A percentile compares a stretch with the other conserved stretches of the same genome.
Evolutionary conservation across 768 basidiomycete genomes (phyloP).

Genomic region (Calvatia gigantea): DNA sequence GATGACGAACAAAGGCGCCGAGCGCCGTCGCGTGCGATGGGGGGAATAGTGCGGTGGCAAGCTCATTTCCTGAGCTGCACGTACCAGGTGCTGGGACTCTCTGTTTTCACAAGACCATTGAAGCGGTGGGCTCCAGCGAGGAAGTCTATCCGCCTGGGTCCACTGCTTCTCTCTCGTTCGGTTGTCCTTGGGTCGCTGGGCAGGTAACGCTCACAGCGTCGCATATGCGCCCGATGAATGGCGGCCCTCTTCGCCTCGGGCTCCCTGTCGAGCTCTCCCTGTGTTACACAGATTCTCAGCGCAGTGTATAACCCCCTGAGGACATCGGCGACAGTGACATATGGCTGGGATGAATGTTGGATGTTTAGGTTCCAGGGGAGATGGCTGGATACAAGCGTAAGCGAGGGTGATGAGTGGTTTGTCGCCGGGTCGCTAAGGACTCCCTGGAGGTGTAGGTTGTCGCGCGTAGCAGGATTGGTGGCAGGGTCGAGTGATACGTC

Average conservation of each 20-base stretch:
- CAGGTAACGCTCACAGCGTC: not conserved
- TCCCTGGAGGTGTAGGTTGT: not conserved
- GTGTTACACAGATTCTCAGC: not conserved
- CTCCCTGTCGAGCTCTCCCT: not conserved
- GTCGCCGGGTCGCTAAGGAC: not conserved
- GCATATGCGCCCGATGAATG: not conserved
- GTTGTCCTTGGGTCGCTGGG: not conserved
- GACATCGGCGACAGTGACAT: not conserved
- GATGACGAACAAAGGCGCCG: too few species aligned
- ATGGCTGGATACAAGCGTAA: constrained; percentile 3
- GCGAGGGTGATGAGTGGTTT: too few species aligned
- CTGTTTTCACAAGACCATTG: not conserved
- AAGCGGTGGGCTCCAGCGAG: constrained; percentile 1
- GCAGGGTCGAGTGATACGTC: not conserved
- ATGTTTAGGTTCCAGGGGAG: constrained; percentile 6
- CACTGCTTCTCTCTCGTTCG: not conserved
- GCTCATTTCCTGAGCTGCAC: not conserved
- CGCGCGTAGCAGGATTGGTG: not conserved
- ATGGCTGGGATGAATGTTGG: not conserved
- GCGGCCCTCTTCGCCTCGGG: not conserved
- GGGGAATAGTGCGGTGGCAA: not conserved
- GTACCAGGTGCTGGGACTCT: not conserved
- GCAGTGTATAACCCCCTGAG: constrained; percentile 1
- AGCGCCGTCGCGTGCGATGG: not conserved
- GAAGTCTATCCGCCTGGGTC: constrained; percentile 1